Percentiles rank a stretch among this genome's conserved stretches.
Evolutionary conservation across 2,329 filamentous ascomycete genomes (phyloP).

Genomic region (Sclerotiophoma versabilis): DNA sequence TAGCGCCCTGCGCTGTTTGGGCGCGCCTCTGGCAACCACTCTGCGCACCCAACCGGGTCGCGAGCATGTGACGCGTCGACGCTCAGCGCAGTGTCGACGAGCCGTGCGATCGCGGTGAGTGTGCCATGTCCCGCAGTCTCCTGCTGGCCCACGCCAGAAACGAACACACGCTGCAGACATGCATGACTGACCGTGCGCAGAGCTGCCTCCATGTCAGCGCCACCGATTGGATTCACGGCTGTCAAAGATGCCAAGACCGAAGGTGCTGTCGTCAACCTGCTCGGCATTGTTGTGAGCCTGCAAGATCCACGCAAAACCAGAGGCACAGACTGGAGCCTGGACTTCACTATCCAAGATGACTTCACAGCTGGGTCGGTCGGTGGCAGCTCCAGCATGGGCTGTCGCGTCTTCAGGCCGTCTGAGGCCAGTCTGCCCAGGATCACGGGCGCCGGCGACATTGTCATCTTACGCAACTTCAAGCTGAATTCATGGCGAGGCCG

Average conservation of each 20-base stretch:
- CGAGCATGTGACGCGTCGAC: slow-evolving; percentile 15
- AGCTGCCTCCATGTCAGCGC: slow-evolving; percentile 2
- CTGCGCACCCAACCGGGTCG: not conserved
- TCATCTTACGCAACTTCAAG: slow-evolving; percentile 61
- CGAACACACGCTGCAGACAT: not conserved
- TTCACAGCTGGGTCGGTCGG: slow-evolving; percentile 27
- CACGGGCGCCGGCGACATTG: slow-evolving; percentile 64
- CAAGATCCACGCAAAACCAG: slow-evolving; percentile 60
- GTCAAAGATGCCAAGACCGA: slow-evolving; percentile 50
- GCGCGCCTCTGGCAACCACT: slow-evolving; percentile 26
- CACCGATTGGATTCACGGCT: slow-evolving; percentile 52
- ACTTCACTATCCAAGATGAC: slow-evolving; percentile 52
- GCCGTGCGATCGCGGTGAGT: not conserved
- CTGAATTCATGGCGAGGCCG: slow-evolving; percentile 25
- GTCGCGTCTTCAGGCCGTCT: slow-evolving; percentile 33
- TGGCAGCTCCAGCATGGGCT: slow-evolving; percentile 25
- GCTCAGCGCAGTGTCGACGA: not conserved
- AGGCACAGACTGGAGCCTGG: slow-evolving; percentile 58
- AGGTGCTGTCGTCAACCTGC: slow-evolving; percentile 60
- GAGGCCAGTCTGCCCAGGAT: slow-evolving; percentile 53
- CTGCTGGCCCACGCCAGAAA: no score
- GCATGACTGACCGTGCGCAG: not conserved
- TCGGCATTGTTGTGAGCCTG: slow-evolving; percentile 75
- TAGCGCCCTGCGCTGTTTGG: slow-evolving; percentile 15
- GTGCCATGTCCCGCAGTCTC: not conserved